Evolutionary conservation across 2,329 filamentous ascomycete species (phyloP).

Genomic region (Ceratocystis alfenasii): DNA sequence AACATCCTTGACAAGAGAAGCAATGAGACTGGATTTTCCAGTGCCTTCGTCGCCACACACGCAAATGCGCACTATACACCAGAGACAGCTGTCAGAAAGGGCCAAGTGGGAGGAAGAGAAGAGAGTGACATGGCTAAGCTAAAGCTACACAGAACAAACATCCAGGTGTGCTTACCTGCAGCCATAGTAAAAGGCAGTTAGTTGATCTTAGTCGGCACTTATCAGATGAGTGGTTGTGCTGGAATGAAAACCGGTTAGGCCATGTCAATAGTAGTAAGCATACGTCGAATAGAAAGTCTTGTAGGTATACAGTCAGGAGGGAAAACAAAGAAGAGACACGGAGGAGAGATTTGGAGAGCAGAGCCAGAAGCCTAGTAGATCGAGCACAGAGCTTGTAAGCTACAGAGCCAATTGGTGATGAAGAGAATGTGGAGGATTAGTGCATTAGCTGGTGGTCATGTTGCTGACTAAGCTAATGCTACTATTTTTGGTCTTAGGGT

Average conservation of each 20-base stretch:
- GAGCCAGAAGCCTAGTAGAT: neutral
- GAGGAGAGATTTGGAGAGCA: neutral
- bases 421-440: neutral
- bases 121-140: neutral
- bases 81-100: constrained; percentile 24
- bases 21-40: constrained; percentile 89
- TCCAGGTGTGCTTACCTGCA: neutral
- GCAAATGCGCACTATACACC: constrained; percentile 65
- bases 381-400: neutral
- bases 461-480: neutral
- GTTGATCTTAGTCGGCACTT: neutral
- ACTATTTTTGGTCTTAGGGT: neutral
- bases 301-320: no score
- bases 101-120: constrained; percentile 20
- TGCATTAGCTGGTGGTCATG: neutral
- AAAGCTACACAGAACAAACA: neutral
- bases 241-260: neutral
- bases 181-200: constrained; percentile 6
- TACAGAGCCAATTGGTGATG: neutral
- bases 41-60: constrained; percentile 93
- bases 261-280: neutral
- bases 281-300: neutral
- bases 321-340: neutral
- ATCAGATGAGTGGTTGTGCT: neutral
- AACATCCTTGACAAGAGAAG: constrained; percentile 90